Base-by-base conservation (phyloP, 352 stramenopile species). In the Pythium dissimile region DNA sequence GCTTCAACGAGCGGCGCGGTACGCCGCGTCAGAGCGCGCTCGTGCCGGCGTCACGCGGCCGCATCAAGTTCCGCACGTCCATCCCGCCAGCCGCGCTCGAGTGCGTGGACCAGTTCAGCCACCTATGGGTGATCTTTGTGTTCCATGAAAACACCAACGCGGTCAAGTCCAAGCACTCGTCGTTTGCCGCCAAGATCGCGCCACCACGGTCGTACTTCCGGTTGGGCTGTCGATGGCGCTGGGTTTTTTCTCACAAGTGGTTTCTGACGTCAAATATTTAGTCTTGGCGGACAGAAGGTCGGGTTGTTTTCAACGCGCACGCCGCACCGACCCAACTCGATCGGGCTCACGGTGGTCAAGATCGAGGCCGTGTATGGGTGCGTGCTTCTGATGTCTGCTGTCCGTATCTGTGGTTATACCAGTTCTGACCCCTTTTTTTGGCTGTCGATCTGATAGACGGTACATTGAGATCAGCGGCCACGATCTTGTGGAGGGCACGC, bases 221-320 rank as follows among this genome's bases (percentile, higher is more conserved):
- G 5, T 42, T 20, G 35, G 35, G 16, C 16, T 42, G 9, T 11
- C 10, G 35, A 7, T 5, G 35, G 35, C 30, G 30, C 12, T 7
- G 30, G 30, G 30, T 35, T 7, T n/a, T n/a, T n/a, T n/a, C n/a
- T n/a, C n/a, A n/a, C n/a, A n/a, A n/a, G n/a, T n/a, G n/a, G n/a
- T n/a, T n/a, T n/a, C n/a, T n/a, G n/a, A n/a, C n/a, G n/a, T n/a
- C n/a, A n/a, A n/a, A n/a, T n/a, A n/a, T n/a, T n/a, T 20, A 86
- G 81, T 39, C 72, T 92, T 0, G 74, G 74, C 0, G 86, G 88
- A 2, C 76, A 88, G 46, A 93, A 94, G 56, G 83, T 95, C 35
- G 97, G 97, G 9, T 78, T 99, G 38, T 98, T 99, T 60, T 97
- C 95, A 16, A 99, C 97, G 1, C 77, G 97, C 26, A 97, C 95